phyloP scores from a whole-genome alignment of 2,329 filamentous ascomycete genomes.

The Periconia macrospinosa region DNA sequence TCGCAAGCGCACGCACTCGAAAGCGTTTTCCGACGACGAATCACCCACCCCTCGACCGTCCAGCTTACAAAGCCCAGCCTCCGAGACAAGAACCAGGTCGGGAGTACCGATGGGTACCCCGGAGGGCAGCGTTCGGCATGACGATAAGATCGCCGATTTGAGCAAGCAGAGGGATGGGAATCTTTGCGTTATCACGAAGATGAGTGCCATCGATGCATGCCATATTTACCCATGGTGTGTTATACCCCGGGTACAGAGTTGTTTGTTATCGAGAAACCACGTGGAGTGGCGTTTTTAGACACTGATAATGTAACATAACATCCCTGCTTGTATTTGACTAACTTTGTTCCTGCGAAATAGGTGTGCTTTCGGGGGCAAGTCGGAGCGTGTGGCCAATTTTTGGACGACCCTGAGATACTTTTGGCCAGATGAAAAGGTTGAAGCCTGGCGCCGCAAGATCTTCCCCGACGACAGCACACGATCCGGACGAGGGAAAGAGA shows the following conservation, averaged over 20 bases:
- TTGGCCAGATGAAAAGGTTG: too few species aligned
- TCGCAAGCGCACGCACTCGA: conserved; percentile 1
- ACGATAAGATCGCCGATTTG: conserved; percentile 7
- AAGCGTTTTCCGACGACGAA: conserved; percentile 1
- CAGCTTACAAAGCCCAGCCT: conserved; percentile 1
- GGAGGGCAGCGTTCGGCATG: conserved; percentile 11
- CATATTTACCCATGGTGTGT: conserved; percentile 23
- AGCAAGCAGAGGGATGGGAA: conserved; percentile 15
- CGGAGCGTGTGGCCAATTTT: too few species aligned
- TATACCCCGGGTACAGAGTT: conserved; percentile 9
- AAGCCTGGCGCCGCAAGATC: too few species aligned
- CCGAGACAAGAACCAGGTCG: conserved; percentile 11
- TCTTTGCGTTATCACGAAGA: conserved; percentile 16
- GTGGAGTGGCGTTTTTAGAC: too few species aligned
- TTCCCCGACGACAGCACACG: too few species aligned
- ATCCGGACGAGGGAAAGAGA: conserved; percentile 10
- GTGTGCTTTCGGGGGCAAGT: too few species aligned
- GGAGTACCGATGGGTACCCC: conserved; percentile 4
- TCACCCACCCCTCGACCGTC: conserved; percentile 4
- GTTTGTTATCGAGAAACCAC: too few species aligned
- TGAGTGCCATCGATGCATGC: conserved; percentile 14
- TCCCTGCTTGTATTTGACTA: too few species aligned
- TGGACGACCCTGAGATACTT: too few species aligned
- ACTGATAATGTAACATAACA: too few species aligned
- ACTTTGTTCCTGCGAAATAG: too few species aligned